Conservation (phyloP, 108 stramenopile genomes). For the Stephanodiscus triporus region DNA sequence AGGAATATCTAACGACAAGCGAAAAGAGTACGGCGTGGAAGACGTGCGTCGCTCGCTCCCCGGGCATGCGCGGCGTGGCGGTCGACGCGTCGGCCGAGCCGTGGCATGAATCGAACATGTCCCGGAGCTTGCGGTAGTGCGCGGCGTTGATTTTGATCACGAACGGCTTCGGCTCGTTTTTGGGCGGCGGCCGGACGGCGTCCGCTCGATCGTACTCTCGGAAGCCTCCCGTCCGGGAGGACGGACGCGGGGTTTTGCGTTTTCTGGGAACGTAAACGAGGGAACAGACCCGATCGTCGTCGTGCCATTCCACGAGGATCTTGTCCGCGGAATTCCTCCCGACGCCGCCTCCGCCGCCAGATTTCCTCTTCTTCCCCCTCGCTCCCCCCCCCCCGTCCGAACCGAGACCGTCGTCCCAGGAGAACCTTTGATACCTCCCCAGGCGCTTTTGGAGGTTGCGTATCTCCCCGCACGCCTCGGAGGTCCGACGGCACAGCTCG, state of each 20-base stretch:
- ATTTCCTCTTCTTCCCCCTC: slow-evolving; percentile 19
- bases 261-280: slow-evolving; percentile 54
- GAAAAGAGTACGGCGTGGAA: slow-evolving; percentile 66
- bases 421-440: slow-evolving; percentile 38
- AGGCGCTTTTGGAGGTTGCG: slow-evolving; percentile 24
- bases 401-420: slow-evolving; percentile 7
- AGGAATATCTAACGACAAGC: slow-evolving; percentile 68
- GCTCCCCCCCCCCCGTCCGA: slow-evolving; percentile 8
- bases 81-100: background rate
- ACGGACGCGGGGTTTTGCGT: slow-evolving; percentile 8
- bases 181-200: background rate
- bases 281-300: slow-evolving; percentile 31
- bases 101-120: slow-evolving; percentile 56
- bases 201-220: background rate
- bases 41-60: slow-evolving; percentile 37
- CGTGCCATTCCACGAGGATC: slow-evolving; percentile 58
- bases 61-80: too few species aligned
- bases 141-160: slow-evolving; percentile 57
- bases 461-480: slow-evolving; percentile 29
- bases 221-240: background rate
- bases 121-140: slow-evolving; percentile 66
- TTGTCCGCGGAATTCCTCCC: slow-evolving; percentile 23
- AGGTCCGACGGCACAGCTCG: slow-evolving; percentile 27
- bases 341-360: background rate
- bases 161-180: slow-evolving; percentile 65